Conservation (phyloP, 2,329 filamentous ascomycete species). For the Simplicillium sp. region DNA sequence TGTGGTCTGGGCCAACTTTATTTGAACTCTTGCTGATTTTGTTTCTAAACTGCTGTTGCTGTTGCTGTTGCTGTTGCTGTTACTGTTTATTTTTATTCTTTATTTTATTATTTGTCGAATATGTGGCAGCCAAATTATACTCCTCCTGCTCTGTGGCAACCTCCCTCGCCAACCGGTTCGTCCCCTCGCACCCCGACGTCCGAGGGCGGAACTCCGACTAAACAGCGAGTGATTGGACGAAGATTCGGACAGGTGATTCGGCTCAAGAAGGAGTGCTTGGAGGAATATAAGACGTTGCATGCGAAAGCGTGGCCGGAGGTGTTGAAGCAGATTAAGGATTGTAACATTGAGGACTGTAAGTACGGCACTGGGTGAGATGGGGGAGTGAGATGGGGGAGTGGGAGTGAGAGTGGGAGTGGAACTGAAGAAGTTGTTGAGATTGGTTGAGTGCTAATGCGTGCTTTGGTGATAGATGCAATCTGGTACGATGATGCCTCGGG, state of each 20-base stretch:
- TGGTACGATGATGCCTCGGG: slow-evolving; percentile 54
- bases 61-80: too few species aligned
- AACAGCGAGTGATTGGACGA: slow-evolving; percentile 31
- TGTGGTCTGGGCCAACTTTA: too few species aligned
- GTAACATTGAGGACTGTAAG: slow-evolving; percentile 65
- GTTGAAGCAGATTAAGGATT: slow-evolving; percentile 63
- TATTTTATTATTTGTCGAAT: too few species aligned
- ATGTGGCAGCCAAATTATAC: too few species aligned
- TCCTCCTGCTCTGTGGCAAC: background rate
- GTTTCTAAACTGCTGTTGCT: too few species aligned
- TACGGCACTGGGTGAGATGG: too few species aligned
- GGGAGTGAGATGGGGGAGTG: too few species aligned
- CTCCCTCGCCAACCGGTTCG: background rate
- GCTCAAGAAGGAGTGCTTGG: slow-evolving; percentile 56
- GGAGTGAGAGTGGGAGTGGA: too few species aligned
- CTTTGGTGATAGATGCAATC: slow-evolving; percentile 66
- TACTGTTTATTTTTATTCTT: too few species aligned
- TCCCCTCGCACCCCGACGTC: slow-evolving; percentile 1
- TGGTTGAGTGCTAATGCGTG: too few species aligned
- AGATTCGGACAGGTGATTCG: slow-evolving; percentile 65
- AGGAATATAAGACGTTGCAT: slow-evolving; percentile 66
- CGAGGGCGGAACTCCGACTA: slow-evolving; percentile 2
- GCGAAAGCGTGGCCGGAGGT: slow-evolving; percentile 71
- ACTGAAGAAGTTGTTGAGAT: too few species aligned
- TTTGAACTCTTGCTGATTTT: too few species aligned